Evolutionary conservation across 2,329 filamentous ascomycete genomes (phyloP).

Genomic region (Sclerotinia minor): DNA sequence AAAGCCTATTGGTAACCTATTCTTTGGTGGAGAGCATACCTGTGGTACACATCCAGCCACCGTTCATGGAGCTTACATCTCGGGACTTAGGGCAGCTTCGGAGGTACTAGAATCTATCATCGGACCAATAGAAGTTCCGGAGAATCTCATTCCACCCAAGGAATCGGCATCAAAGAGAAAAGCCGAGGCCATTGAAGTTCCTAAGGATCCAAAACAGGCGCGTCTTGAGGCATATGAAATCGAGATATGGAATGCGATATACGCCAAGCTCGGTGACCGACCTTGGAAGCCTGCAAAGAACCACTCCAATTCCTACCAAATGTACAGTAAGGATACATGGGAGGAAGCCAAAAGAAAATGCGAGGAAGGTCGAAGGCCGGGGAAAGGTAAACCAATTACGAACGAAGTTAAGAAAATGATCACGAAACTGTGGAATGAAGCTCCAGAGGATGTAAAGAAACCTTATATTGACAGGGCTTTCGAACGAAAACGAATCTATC

Average conservation of each 20-base stretch:
- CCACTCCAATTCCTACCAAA: constrained; percentile 80
- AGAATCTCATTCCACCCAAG: constrained; percentile 71
- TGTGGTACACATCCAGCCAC: constrained; percentile 95
- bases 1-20: constrained; percentile 76
- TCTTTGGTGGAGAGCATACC: constrained; percentile 96
- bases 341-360: constrained; percentile 62
- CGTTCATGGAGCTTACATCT: constrained; percentile 94
- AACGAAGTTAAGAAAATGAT: constrained; percentile 85
- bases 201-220: constrained; percentile 52
- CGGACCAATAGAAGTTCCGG: constrained; percentile 76
- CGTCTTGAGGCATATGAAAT: constrained; percentile 58
- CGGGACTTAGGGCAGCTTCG: constrained; percentile 83
- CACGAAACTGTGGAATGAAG: constrained; percentile 87
- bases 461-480: constrained; percentile 77
- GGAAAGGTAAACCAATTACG: constrained; percentile 64
- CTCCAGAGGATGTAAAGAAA: constrained; percentile 65
- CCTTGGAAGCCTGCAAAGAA: constrained; percentile 71
- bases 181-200: constrained; percentile 40
- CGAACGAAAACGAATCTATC: constrained; percentile 67
- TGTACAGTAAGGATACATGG: constrained; percentile 80
- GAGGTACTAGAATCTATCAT: constrained; percentile 80
- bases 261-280: constrained; percentile 67
- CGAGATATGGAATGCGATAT: constrained; percentile 54
- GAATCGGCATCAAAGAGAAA: constrained; percentile 58
- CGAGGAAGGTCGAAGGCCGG: constrained; percentile 63